Conservation (phyloP, 2,329 filamentous ascomycete species). For the Talaromyces albobiverticillius region DNA sequence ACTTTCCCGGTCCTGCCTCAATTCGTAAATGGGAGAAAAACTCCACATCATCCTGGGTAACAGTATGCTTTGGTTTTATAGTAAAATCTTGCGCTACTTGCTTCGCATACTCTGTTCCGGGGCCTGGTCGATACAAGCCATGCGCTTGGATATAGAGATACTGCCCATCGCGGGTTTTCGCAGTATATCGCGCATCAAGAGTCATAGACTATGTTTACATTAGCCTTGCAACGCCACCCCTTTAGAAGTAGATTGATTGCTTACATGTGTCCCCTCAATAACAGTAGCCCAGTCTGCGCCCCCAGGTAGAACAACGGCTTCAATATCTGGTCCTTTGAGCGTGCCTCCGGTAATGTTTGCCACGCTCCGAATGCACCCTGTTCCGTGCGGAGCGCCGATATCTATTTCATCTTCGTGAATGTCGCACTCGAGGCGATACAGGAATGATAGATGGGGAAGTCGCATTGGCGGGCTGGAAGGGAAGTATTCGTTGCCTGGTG, state of each 20-base stretch:
- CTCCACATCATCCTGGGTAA: constrained; percentile 24
- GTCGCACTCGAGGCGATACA: constrained; percentile 25
- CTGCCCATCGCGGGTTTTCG: constrained; percentile 20
- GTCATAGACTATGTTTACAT: constrained; percentile 20
- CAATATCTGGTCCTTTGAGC: constrained; percentile 22
- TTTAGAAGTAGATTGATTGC: not conserved
- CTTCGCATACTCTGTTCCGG: constrained; percentile 22
- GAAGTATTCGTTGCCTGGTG: constrained; percentile 22
- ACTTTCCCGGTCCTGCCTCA: constrained; percentile 20
- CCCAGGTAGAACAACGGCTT: constrained; percentile 21
- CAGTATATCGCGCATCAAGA: constrained; percentile 23
- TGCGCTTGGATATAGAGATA: constrained; percentile 25
- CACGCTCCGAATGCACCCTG: constrained; percentile 22
- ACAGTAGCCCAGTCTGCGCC: constrained; percentile 24
- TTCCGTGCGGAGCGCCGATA: constrained; percentile 21
- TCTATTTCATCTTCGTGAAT: constrained; percentile 23
- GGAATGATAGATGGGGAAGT: constrained; percentile 19
- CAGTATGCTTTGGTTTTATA: constrained; percentile 16
- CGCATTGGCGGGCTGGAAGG: constrained; percentile 23
- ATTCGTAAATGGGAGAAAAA: constrained; percentile 26
- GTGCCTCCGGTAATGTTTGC: constrained; percentile 23
- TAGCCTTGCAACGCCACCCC: too few species aligned
- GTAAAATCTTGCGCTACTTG: constrained; percentile 18
- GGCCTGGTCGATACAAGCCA: constrained; percentile 24
- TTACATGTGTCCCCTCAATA: constrained; percentile 24